These are phyloP conservation scores for Trichoderma asperellum DNA, from an alignment of 2,329 filamentous ascomycete genomes.

Conservation along the genomic window DNA sequence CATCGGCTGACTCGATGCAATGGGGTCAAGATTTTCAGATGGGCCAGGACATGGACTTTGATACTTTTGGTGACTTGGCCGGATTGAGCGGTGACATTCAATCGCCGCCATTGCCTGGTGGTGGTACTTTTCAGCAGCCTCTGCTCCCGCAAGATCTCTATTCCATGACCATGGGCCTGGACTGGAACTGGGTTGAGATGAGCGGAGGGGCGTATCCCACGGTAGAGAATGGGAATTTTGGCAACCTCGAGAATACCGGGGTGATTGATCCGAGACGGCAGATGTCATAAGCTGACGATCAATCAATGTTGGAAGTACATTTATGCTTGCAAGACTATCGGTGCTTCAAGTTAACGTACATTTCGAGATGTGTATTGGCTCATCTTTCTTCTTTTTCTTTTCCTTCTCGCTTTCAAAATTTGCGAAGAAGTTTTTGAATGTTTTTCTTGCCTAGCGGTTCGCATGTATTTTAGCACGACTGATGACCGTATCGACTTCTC, in stretches of 20 bases:
- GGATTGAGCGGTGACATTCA: constrained; percentile 47
- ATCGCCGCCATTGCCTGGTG: constrained; percentile 41
- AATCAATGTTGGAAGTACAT: background rate
- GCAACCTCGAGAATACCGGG: constrained; percentile 11
- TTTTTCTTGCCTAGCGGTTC: background rate
- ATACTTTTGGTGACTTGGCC: constrained; percentile 47
- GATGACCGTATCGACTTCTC: background rate
- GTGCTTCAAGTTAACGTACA: background rate
- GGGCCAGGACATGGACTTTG: constrained; percentile 48
- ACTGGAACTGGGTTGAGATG: constrained; percentile 81
- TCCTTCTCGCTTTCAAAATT: background rate
- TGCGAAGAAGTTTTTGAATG: background rate
- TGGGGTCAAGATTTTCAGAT: constrained; percentile 54
- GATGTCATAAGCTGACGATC: background rate
- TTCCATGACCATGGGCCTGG: constrained; percentile 93
- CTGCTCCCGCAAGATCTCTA: constrained; percentile 92
- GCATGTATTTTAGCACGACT: background rate
- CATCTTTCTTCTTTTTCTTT: background rate
- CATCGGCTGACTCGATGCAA: constrained; percentile 48
- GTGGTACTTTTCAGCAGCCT: constrained; percentile 72
- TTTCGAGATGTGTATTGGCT: background rate
- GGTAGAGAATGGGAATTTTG: constrained; percentile 65
- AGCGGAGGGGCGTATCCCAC: constrained; percentile 66
- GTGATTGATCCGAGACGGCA: constrained; percentile 5
- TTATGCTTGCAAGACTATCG: background rate